Conservation (phyloP, 1,284 basidiomycete species). For the Naganishia cerealis region DNA sequence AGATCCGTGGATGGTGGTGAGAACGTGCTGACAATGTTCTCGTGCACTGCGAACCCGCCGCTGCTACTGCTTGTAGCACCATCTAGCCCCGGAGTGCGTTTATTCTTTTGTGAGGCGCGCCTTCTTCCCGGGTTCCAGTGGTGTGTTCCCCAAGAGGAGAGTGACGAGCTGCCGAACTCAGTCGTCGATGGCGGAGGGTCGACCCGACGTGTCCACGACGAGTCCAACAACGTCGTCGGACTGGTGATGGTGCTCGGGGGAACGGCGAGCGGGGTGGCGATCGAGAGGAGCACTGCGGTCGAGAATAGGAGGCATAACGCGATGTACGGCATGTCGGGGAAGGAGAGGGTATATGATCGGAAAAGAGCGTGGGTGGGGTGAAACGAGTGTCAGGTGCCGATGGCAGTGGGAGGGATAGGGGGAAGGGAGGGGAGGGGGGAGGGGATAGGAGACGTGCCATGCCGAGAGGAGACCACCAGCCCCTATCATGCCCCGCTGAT, state of each 20-base stretch:
- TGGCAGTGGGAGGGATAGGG: too few species aligned
- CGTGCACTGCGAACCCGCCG: slow-evolving; percentile 4
- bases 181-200: too few species aligned
- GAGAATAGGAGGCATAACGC: neutral
- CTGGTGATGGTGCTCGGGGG: too few species aligned
- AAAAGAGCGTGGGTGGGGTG: neutral
- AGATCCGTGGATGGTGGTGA: neutral
- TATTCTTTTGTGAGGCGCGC: neutral
- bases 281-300: neutral
- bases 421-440: neutral
- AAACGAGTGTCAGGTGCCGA: slow-evolving; percentile 1
- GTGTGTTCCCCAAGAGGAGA: neutral
- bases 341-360: neutral
- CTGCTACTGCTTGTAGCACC: neutral
- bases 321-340: neutral
- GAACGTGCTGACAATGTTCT: slow-evolving; percentile 24
- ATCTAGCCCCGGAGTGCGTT: neutral
- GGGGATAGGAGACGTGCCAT: neutral
- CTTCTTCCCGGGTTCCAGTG: neutral
- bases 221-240: too few species aligned
- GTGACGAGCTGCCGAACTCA: neutral
- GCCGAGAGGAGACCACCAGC: too few species aligned
- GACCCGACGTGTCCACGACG: too few species aligned
- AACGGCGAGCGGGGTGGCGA: too few species aligned
- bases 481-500: too few species aligned